Conservation (phyloP, 148 eudicot species). For the Beta vulgaris region DNA sequence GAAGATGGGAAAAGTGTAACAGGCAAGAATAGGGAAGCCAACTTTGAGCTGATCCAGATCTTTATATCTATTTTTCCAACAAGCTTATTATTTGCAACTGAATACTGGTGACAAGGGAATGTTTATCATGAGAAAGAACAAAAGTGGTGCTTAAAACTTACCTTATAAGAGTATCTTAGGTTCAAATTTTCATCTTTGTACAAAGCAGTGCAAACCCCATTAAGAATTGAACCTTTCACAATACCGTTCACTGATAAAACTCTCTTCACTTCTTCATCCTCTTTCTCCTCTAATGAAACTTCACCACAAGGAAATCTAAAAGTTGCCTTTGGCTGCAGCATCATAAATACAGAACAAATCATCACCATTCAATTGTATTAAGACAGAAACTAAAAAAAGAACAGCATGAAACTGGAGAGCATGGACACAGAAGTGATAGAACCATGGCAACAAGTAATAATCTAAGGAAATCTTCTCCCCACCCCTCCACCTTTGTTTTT, state of each 20-base stretch:
- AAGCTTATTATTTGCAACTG: neutral
- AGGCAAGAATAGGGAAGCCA: slow-evolving; percentile 2
- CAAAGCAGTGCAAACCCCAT: slow-evolving; percentile 68
- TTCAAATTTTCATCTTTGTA: slow-evolving; percentile 67
- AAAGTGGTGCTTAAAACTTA: slow-evolving; percentile 31
- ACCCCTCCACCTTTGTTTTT: no score
- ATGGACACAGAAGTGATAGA: slow-evolving; percentile 14
- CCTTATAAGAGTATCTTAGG: slow-evolving; percentile 81
- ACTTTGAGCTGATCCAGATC: slow-evolving; percentile 1
- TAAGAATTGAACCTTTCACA: slow-evolving; percentile 57
- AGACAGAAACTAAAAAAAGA: slow-evolving; percentile 15
- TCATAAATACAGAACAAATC: slow-evolving; percentile 12
- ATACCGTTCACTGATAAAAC: slow-evolving; percentile 60
- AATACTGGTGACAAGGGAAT: neutral
- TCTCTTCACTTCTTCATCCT: slow-evolving; percentile 62
- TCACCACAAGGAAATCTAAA: slow-evolving; percentile 76
- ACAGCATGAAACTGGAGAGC: neutral
- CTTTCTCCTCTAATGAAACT: slow-evolving; percentile 78
- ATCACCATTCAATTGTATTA: slow-evolving; percentile 13
- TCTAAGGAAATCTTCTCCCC: neutral
- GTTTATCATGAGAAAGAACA: neutral
- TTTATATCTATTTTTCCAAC: neutral
- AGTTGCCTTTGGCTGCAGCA: slow-evolving; percentile 85
- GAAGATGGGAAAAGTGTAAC: neutral
- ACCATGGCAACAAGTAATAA: neutral